phyloP scores from a whole-genome alignment of 306 rosid species.

The Neltuma alba region DNA sequence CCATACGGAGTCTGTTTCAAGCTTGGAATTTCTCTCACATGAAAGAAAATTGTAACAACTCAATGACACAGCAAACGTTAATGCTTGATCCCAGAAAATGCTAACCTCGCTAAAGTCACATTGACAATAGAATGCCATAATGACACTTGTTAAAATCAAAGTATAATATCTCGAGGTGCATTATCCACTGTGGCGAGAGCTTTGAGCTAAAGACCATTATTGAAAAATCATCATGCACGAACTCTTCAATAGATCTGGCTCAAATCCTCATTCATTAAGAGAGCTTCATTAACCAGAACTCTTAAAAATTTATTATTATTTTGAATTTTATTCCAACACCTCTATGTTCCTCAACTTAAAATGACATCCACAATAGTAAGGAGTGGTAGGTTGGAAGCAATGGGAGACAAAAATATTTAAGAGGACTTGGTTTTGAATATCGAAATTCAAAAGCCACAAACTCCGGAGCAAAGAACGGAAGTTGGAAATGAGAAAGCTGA shows the following conservation, averaged over 20 bases:
- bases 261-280: not conserved
- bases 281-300: not conserved
- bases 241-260: not conserved
- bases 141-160: not conserved
- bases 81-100: not conserved
- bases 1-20: not conserved
- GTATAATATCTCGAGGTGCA: not conserved
- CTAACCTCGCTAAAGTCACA: not conserved
- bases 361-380: not conserved
- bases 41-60: not conserved
- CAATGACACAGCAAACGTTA: not conserved
- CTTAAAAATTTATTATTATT: not conserved
- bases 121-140: not conserved
- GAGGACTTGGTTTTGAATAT: not conserved
- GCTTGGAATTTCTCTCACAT: not conserved
- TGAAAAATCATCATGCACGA: not conserved
- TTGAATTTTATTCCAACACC: not conserved
- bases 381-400: not conserved
- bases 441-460: not conserved
- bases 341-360: not conserved
- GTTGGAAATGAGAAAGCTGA: not conserved
- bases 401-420: not conserved
- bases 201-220: not conserved
- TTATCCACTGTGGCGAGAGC: not conserved
- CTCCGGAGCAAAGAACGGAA: not conserved